phyloP scores from a whole-genome alignment of 2,329 filamentous ascomycete genomes.

The Colletotrichum camelliae region DNA sequence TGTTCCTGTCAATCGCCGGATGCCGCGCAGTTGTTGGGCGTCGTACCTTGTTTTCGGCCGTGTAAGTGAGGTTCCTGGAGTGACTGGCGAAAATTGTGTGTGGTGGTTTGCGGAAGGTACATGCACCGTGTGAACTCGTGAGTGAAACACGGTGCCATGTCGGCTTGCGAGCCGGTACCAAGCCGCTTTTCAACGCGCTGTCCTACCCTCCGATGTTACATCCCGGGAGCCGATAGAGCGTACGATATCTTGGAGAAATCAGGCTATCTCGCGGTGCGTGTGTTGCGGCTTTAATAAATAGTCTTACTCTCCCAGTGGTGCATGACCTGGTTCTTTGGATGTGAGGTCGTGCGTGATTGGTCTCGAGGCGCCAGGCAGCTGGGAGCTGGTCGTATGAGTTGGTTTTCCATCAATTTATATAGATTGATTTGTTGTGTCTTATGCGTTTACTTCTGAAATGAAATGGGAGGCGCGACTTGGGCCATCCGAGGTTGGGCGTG shows the following conservation, averaged over 20 bases:
- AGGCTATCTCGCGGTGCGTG: background rate
- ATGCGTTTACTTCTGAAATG: background rate
- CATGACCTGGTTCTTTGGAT: background rate
- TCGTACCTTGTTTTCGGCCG: background rate
- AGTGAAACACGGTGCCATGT: background rate
- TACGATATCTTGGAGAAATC: background rate
- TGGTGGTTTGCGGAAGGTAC: background rate
- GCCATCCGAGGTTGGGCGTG: background rate
- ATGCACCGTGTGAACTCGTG: background rate
- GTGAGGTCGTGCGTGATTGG: background rate
- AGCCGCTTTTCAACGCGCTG: background rate
- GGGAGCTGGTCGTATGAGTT: background rate
- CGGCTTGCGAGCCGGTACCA: slow-evolving; percentile 5
- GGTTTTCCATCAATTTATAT: background rate
- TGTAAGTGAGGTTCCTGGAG: slow-evolving; percentile 14
- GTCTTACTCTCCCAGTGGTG: background rate
- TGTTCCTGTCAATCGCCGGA: background rate
- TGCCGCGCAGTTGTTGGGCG: background rate
- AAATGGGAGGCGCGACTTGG: too few relatives aligned
- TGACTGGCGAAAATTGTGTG: background rate
- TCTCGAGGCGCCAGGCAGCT: background rate
- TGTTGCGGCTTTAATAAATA: background rate
- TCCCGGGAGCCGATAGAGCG: background rate
- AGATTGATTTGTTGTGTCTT: background rate
- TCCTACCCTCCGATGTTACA: slow-evolving; percentile 8